Evolutionary conservation across 73 alveolate genomes (phyloP).

Genomic region (Diophrys appendiculata): DNA sequence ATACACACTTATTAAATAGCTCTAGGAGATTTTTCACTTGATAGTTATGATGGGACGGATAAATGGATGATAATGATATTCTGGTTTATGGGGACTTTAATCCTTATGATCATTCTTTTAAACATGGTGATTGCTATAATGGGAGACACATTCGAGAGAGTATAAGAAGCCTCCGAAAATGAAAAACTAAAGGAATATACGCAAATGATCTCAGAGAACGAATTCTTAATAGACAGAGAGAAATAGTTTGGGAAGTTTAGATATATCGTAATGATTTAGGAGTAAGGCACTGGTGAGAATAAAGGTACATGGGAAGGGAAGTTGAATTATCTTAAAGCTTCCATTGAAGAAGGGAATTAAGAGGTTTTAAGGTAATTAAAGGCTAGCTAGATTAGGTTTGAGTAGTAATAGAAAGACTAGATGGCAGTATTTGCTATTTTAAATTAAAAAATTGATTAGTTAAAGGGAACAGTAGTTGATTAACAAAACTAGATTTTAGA

Average conservation of each 20-base stretch:
- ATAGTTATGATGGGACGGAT: neutral
- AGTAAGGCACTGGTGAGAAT: neutral
- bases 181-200: constrained; percentile 7
- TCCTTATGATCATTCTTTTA: constrained; percentile 10
- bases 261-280: constrained; percentile 6
- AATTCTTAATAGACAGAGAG: constrained; percentile 8
- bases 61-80: neutral
- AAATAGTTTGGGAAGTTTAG: neutral
- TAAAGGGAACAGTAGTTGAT: too few species aligned
- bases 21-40: constrained; percentile 42
- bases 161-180: constrained; percentile 15
- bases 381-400: too few species aligned
- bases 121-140: constrained; percentile 20
- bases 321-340: constrained; percentile 7
- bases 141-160: constrained; percentile 32
- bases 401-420: too few species aligned
- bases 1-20: constrained; percentile 45
- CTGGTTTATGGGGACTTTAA: constrained; percentile 20
- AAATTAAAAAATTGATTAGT: too few species aligned
- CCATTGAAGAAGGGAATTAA: constrained; percentile 18
- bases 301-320: constrained; percentile 15
- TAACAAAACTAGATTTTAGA: too few species aligned
- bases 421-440: too few species aligned
- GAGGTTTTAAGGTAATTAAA: too few species aligned
- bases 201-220: constrained; percentile 13